Evolutionary conservation across 495 filamentous ascomycete genomes (phyloP).

Genomic region (Beverwykella pulmonaria): DNA sequence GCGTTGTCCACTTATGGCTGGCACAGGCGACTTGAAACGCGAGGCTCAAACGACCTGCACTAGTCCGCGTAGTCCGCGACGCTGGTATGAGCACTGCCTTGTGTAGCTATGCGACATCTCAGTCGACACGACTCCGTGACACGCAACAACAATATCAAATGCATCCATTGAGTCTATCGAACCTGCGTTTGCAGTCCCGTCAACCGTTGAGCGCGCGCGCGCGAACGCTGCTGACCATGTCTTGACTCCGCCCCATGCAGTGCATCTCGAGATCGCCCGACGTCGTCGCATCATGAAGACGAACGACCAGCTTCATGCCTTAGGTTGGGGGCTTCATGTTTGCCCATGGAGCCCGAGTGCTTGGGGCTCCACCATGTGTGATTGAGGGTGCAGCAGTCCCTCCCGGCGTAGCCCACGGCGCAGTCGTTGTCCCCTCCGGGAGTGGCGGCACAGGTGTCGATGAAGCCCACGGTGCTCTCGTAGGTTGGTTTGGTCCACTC

Average conservation of each 20-base stretch:
- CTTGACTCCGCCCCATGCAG: constrained; percentile 30
- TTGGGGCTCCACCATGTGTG: constrained; percentile 16
- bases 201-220: neutral
- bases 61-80: neutral
- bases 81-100: constrained; percentile 15
- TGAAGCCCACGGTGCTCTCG: constrained; percentile 51
- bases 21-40: no score
- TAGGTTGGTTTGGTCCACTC: constrained; percentile 32
- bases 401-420: constrained; percentile 31
- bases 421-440: constrained; percentile 32
- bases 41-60: no score
- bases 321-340: constrained; percentile 23
- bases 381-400: neutral
- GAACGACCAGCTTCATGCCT: neutral
- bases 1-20: neutral
- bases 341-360: constrained; percentile 30
- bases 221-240: constrained; percentile 1
- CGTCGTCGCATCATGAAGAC: constrained; percentile 4
- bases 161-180: constrained; percentile 10
- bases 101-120: constrained; percentile 1
- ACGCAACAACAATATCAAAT: constrained; percentile 24
- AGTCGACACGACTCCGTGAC: constrained; percentile 6
- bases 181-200: constrained; percentile 2
- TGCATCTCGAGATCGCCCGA: neutral
- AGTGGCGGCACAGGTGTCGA: constrained; percentile 23